Percentiles rank a stretch among this genome's conserved stretches.
Conservation (phyloP, 2,329 filamentous ascomycete species). For the Hypoxylon sp. region DNA sequence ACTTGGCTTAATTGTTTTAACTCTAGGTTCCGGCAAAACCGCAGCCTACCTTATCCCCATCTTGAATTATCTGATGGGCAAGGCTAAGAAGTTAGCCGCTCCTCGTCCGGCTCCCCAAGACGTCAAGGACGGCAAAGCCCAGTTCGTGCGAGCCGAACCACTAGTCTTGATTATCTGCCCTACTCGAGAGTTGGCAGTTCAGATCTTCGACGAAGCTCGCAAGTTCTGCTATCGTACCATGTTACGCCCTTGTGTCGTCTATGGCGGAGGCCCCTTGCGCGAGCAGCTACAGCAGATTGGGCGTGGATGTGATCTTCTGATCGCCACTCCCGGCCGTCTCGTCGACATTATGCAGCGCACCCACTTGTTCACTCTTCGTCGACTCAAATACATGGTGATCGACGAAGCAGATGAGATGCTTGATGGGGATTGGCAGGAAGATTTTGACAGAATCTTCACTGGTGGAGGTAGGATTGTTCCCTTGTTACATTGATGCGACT, state of each 20-base stretch:
- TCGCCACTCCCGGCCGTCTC: constrained; percentile 90
- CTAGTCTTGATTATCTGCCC: constrained; percentile 88
- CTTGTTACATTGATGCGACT: neutral
- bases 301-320: constrained; percentile 89
- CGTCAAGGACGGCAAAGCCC: constrained; percentile 65
- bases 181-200: constrained; percentile 89
- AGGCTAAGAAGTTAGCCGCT: constrained; percentile 88
- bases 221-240: constrained; percentile 95
- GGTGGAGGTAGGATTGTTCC: constrained; percentile 77
- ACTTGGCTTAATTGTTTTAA: constrained; percentile 22
- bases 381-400: constrained; percentile 85
- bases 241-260: constrained; percentile 91
- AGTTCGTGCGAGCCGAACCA: constrained; percentile 81
- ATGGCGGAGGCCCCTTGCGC: constrained; percentile 83
- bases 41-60: constrained; percentile 93
- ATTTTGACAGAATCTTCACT: constrained; percentile 81
- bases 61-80: constrained; percentile 93
- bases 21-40: constrained; percentile 92
- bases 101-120: constrained; percentile 76
- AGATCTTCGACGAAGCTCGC: constrained; percentile 95
- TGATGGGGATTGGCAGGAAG: constrained; percentile 80
- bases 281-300: constrained; percentile 81
- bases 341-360: constrained; percentile 85
- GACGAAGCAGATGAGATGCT: constrained; percentile 98
- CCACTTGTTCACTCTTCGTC: constrained; percentile 77